Evolutionary conservation across 2,329 filamentous ascomycete genomes (phyloP).

Genomic region (Apiospora koreana): DNA sequence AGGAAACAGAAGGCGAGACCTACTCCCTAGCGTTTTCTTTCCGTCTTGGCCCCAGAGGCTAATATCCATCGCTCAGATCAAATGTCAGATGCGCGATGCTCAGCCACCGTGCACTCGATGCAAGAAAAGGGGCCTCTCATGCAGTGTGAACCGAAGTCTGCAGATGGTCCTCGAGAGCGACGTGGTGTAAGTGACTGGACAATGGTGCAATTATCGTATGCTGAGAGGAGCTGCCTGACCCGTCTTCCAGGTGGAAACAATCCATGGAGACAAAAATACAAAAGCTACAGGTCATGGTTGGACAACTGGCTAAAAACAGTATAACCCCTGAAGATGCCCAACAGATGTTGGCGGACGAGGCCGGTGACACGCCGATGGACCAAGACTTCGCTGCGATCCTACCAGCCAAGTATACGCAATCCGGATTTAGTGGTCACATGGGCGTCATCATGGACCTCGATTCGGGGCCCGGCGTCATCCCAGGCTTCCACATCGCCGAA

Average conservation of each 20-base stretch:
- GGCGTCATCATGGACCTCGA: conserved; percentile 14
- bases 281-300: conserved; percentile 11
- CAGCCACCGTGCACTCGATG: conserved; percentile 15
- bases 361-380: background rate
- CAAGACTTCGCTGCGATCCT: background rate
- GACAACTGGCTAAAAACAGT: background rate
- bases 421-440: background rate
- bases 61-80: conserved; percentile 9
- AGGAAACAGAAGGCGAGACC: conserved; percentile 16
- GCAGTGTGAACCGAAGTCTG: conserved; percentile 14
- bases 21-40: background rate
- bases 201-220: background rate
- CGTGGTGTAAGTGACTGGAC: conserved; percentile 6
- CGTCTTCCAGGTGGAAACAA: conserved; percentile 14
- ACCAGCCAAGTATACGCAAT: background rate
- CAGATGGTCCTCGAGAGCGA: conserved; percentile 17
- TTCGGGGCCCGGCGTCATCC: conserved; percentile 13
- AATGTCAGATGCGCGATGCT: conserved; percentile 13
- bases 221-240: background rate
- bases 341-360: background rate
- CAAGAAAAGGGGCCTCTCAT: conserved; percentile 14
- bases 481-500: conserved; percentile 8
- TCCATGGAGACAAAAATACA: conserved; percentile 13
- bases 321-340: background rate
- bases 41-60: background rate